Evolutionary conservation across 208 protist species (phyloP), one percentile per base, ranked within the genome.

Genomic region (Crithidia brevicula): DNA sequence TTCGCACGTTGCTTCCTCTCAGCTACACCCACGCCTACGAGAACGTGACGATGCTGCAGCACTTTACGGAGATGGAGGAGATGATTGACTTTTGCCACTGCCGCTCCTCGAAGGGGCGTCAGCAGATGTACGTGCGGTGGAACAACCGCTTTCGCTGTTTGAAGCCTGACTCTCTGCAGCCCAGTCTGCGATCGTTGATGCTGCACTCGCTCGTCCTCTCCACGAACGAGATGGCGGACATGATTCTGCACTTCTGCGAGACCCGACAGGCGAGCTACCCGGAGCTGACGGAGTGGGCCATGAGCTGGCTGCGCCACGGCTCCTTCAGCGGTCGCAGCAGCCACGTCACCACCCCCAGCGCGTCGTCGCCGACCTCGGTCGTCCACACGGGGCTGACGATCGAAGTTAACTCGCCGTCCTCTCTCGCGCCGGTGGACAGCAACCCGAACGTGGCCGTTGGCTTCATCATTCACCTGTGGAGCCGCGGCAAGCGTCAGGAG

Each of bases 1-100:
- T 96, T 52, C 83, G 88, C 64, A 95, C 91, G n/a, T 74, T 96
- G 42, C 65, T 97, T 16, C 87, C 90, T 2, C 73, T 96, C 20
- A 96, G 88, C 77, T 96, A 97, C 81, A 67, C 81, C 11, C 91
- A 94, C 68, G 93, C 93, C 18, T 99, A 99, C 84, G 87, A 98
- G 28, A 90, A 92, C 38, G 72, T 99, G 15, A 96, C 99, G 15
- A 75, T 94, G 57, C 77, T 99, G 64, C 99, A 99, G 83, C 98
- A 99, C 85, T 94, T 99, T 42, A 93, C 94, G 0, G 99, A 99
- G 79, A 94, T 99, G 72, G 98, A 99, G 85, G 98, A 99, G 82
- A 88, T 99, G 20, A 81, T 99, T 13, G 91, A 88, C 43, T 93
- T 92, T 77, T 68, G 78, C 42, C 67, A 91, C 61, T 85, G 71